These are phyloP conservation scores for Syzygium oleosum DNA, from an alignment of 345 rosid species.

Conservation along the genomic window DNA sequence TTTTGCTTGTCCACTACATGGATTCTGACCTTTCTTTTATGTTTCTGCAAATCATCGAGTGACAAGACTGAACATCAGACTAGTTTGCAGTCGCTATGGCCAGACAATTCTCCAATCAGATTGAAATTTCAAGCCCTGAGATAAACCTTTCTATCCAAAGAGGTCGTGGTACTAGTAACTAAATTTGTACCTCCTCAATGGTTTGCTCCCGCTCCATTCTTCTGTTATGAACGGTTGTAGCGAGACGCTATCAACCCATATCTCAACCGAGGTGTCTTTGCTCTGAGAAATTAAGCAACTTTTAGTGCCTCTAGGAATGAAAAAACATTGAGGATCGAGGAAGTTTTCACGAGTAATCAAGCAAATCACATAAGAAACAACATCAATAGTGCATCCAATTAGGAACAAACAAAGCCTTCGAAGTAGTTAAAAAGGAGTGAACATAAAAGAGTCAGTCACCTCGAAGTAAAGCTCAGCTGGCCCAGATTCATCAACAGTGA, in stretches of 20 bases:
- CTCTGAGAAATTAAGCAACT: constrained; percentile 20
- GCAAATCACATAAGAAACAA: background rate
- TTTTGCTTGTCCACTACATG: constrained; percentile 35
- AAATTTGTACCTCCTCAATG: constrained; percentile 30
- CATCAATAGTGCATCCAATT: background rate
- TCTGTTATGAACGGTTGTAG: constrained; percentile 65
- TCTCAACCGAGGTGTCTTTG: constrained; percentile 37
- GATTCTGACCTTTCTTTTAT: constrained; percentile 35
- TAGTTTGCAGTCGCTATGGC: background rate
- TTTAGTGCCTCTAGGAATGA: background rate
- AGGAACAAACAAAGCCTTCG: background rate
- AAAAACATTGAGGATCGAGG: background rate
- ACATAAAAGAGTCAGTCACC: constrained; percentile 15
- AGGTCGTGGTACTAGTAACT: background rate
- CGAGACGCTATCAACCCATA: constrained; percentile 78
- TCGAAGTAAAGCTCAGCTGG: constrained; percentile 56
- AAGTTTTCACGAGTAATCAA: background rate
- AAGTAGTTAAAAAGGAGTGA: background rate
- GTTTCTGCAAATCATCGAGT: constrained; percentile 12
- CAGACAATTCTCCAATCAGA: background rate
- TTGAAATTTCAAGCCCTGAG: background rate
- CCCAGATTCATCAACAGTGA: constrained; percentile 51
- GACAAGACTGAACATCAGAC: background rate
- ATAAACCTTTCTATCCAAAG: background rate
- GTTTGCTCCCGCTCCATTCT: constrained; percentile 56